These are phyloP conservation scores for Exophiala mesophila DNA, from an alignment of 2,329 filamentous ascomycete species.

Conservation along the genomic window DNA sequence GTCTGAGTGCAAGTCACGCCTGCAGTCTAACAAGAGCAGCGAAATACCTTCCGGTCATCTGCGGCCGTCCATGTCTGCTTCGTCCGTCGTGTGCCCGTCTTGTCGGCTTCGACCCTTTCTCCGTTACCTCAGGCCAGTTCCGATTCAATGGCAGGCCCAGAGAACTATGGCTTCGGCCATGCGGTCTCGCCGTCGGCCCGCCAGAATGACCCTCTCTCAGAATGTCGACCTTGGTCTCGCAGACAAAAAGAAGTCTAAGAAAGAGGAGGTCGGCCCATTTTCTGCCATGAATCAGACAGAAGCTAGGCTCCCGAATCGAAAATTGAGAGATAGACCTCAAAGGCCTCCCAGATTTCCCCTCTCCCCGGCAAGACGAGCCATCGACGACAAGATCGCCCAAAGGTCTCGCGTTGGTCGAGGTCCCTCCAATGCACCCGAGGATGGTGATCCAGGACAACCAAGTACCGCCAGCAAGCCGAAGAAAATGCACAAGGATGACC, in stretches of 20 bases:
- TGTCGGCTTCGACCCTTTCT: slow-evolving; percentile 23
- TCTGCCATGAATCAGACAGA: slow-evolving; percentile 50
- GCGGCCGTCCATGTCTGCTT: slow-evolving; percentile 23
- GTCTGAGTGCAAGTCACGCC: too few species aligned
- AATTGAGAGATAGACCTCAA: slow-evolving; percentile 9
- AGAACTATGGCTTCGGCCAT: slow-evolving; percentile 37
- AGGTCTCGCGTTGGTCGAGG: not conserved
- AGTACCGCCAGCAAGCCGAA: slow-evolving; percentile 8
- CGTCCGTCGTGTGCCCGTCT: slow-evolving; percentile 18
- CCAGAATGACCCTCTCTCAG: slow-evolving; percentile 49
- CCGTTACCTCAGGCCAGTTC: slow-evolving; percentile 4
- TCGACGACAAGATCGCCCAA: not conserved
- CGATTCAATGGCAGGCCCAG: slow-evolving; percentile 32
- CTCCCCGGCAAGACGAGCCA: not conserved
- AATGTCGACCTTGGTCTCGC: slow-evolving; percentile 27
- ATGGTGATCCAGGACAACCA: not conserved
- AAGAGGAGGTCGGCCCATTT: slow-evolving; percentile 50
- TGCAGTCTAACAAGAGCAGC: too few species aligned
- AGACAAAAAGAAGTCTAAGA: slow-evolving; percentile 28
- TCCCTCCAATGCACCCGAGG: not conserved
- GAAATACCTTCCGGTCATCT: too few species aligned
- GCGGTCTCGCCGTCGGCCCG: slow-evolving; percentile 41
- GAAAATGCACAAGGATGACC: slow-evolving; percentile 39
- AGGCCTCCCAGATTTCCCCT: not conserved
- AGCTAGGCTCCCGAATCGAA: slow-evolving; percentile 12